These are phyloP conservation scores for Leucocoprinus birnbaumii DNA, from an alignment of 768 basidiomycete species.

Conservation along the genomic window DNA sequence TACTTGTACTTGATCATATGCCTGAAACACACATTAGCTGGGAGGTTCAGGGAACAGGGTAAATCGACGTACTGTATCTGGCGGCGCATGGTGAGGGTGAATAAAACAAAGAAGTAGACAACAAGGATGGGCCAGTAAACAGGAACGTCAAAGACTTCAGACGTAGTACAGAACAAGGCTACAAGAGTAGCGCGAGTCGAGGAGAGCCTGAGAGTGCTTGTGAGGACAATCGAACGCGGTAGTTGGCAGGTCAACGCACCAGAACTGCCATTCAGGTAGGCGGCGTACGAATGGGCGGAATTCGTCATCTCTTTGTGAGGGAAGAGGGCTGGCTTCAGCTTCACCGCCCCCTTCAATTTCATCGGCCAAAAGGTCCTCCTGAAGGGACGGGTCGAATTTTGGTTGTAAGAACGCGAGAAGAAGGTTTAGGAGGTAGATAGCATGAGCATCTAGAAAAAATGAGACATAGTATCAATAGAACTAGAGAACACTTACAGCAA, in stretches of 20 bases:
- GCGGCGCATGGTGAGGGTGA: slow-evolving; percentile 91
- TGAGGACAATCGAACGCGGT: neutral
- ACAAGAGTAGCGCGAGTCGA: slow-evolving; percentile 86
- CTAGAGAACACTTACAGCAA: slow-evolving; percentile 56
- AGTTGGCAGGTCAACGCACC: slow-evolving; percentile 46
- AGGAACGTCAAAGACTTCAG: slow-evolving; percentile 88
- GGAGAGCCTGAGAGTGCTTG: slow-evolving; percentile 64
- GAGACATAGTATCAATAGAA: slow-evolving; percentile 8
- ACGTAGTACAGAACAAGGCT: slow-evolving; percentile 77
- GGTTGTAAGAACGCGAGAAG: slow-evolving; percentile 97
- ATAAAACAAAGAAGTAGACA: slow-evolving; percentile 94
- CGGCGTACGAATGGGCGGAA: slow-evolving; percentile 96
- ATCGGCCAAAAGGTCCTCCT: slow-evolving; percentile 89
- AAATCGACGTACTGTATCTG: slow-evolving; percentile 81
- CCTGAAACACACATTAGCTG: slow-evolving; percentile 35
- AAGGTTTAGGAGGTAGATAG: slow-evolving; percentile 94
- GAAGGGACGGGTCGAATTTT: slow-evolving; percentile 94
- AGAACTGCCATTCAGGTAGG: slow-evolving; percentile 96
- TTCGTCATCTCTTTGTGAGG: slow-evolving; percentile 81
- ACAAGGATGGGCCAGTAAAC: slow-evolving; percentile 99
- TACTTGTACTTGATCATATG: slow-evolving; percentile 99
- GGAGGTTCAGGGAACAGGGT: slow-evolving; percentile 5
- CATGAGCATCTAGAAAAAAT: slow-evolving; percentile 62
- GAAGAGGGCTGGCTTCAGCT: slow-evolving; percentile 53
- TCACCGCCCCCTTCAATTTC: slow-evolving; percentile 92